Evolutionary conservation across 371 early-diverging fungal genomes (phyloP).

Genomic region (Dentiscutata heterogama): DNA sequence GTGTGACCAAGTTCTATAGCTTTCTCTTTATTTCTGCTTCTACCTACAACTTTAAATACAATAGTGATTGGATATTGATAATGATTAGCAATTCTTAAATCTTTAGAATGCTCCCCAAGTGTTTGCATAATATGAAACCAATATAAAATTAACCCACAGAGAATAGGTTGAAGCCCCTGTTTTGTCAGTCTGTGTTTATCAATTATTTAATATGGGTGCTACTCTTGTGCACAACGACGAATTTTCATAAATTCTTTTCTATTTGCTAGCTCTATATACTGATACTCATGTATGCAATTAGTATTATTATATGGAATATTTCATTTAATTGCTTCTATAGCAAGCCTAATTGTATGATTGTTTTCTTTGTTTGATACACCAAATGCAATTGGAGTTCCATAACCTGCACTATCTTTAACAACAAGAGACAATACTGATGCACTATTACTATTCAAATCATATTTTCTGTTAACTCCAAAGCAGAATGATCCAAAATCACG

Average conservation of each 20-base stretch:
- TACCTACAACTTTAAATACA: conserved; percentile 7
- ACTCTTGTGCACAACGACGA: not conserved
- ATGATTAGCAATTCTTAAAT: not conserved
- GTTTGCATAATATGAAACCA: conserved; percentile 21
- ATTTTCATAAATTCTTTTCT: not conserved
- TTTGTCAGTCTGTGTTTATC: not conserved
- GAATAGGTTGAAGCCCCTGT: not conserved
- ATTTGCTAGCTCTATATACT: not conserved
- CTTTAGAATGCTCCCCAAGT: not conserved
- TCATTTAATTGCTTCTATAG: conserved; percentile 12
- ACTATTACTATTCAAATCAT: conserved; percentile 4
- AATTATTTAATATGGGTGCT: not conserved
- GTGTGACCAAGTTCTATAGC: not conserved
- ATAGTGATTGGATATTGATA: not conserved
- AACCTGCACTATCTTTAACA: not conserved
- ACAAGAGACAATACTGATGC: conserved; percentile 6
- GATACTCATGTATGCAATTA: not conserved
- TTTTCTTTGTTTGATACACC: conserved; percentile 6
- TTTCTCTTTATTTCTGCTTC: not conserved
- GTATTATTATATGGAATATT: not conserved
- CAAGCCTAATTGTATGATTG: not conserved
- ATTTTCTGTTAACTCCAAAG: conserved; percentile 21
- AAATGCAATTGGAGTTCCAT: conserved; percentile 3
- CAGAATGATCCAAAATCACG: not conserved
- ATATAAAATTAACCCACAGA: not conserved